These are phyloP conservation scores for Bisporella sp. DNA, from an alignment of 2,329 filamentous ascomycete genomes.

Conservation along the genomic window DNA sequence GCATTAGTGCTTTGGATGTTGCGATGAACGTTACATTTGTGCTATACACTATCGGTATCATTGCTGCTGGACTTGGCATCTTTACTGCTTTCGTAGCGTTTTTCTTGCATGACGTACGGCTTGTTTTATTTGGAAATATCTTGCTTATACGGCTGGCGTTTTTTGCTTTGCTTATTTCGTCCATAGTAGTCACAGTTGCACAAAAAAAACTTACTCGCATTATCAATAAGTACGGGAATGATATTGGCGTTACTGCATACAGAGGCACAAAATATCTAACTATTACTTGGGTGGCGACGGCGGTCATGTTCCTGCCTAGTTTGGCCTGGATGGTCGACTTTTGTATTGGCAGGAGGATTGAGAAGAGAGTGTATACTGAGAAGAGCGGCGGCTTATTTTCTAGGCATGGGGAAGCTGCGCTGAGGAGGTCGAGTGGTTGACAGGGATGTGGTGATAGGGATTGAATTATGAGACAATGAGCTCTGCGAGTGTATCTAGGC, in stretches of 20 bases:
- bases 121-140: constrained; percentile 42
- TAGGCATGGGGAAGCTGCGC: no score
- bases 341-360: constrained; percentile 17
- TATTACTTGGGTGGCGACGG: constrained; percentile 52
- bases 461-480: no score
- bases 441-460: no score
- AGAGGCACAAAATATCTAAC: constrained; percentile 48
- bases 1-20: constrained; percentile 41
- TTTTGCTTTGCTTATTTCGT: constrained; percentile 59
- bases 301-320: constrained; percentile 31
- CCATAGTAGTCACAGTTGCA: constrained; percentile 64
- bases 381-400: constrained; percentile 6
- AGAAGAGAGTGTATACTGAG: constrained; percentile 19
- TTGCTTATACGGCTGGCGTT: constrained; percentile 39
- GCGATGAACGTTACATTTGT: constrained; percentile 47
- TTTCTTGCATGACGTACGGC: constrained; percentile 33
- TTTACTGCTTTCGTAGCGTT: constrained; percentile 37
- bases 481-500: no score
- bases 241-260: constrained; percentile 26
- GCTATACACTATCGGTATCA: constrained; percentile 52
- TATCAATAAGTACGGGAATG: constrained; percentile 33
- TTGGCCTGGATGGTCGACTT: constrained; percentile 24
- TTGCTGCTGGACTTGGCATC: constrained; percentile 42
- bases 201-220: constrained; percentile 43
- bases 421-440: no score